phyloP scores from a whole-genome alignment of 2,329 filamentous ascomycete genomes.

The Torrubiella hemipterigena region DNA sequence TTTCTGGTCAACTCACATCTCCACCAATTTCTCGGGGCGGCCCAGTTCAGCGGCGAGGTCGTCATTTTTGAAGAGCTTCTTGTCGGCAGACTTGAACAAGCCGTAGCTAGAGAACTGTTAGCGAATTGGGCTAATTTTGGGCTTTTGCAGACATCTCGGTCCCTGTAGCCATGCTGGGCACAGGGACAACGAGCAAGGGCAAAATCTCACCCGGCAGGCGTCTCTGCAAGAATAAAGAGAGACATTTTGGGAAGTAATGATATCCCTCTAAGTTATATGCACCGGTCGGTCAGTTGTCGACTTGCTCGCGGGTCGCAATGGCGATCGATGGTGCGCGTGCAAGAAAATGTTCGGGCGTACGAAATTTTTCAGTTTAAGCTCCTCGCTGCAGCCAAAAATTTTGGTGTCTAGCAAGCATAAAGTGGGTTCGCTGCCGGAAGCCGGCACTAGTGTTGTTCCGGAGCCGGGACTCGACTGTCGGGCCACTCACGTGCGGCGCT shows the following conservation, averaged over 20 bases:
- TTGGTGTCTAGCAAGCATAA: constrained; percentile 11
- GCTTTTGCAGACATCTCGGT: too few relatives aligned
- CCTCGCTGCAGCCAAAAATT: constrained; percentile 21
- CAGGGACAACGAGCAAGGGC: constrained; percentile 4
- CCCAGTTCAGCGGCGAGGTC: constrained; percentile 63
- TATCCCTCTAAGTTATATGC: constrained; percentile 19
- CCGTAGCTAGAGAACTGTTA: constrained; percentile 59
- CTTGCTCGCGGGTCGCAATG: constrained; percentile 25
- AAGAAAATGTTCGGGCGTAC: constrained; percentile 18
- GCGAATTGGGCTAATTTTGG: too few relatives aligned
- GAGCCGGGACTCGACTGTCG: too few relatives aligned
- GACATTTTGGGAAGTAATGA: constrained; percentile 48
- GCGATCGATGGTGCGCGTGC: constrained; percentile 22
- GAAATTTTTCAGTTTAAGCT: constrained; percentile 31
- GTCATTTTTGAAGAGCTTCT: constrained; percentile 89
- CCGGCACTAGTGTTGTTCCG: constrained; percentile 11
- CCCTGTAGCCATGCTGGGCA: constrained; percentile 4
- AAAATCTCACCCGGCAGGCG: constrained; percentile 59
- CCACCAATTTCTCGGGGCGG: constrained; percentile 73
- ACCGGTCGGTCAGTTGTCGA: constrained; percentile 17
- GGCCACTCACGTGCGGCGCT: neutral
- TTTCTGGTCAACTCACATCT: constrained; percentile 62
- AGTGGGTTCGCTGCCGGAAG: constrained; percentile 14
- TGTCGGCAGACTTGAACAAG: constrained; percentile 96
- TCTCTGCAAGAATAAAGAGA: constrained; percentile 88